These are phyloP conservation scores for Saccharomyces hybrid DNA, from an alignment of 1,139 yeast species.

Conservation along the genomic window DNA sequence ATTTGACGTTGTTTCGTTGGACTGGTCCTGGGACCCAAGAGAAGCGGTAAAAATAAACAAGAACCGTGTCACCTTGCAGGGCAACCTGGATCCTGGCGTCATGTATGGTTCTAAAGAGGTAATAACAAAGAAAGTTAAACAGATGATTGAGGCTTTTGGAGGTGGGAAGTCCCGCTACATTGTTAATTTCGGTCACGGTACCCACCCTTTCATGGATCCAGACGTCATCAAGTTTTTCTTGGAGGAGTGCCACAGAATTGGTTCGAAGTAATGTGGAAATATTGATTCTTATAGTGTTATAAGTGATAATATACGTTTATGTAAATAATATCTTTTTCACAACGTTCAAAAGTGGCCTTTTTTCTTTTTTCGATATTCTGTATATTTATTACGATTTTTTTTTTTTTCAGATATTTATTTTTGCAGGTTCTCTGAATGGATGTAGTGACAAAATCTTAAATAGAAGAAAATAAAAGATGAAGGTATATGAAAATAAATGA, in stretches of 20 bases:
- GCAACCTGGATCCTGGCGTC: conserved; percentile 90
- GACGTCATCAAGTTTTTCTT: conserved; percentile 77
- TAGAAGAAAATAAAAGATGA: background rate
- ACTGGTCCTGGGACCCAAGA: conserved; percentile 82
- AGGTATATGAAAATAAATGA: background rate
- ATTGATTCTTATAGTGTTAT: background rate
- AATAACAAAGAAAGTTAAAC: conserved; percentile 72
- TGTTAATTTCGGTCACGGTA: conserved; percentile 94
- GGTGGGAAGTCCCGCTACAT: conserved; percentile 89
- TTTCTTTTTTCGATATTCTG: background rate
- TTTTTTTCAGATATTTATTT: background rate
- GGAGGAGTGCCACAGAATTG: conserved; percentile 79
- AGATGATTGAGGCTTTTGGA: conserved; percentile 83
- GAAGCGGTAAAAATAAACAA: conserved; percentile 74
- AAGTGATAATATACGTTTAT: background rate
- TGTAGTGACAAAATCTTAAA: background rate
- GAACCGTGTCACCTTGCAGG: conserved; percentile 83
- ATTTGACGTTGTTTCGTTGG: conserved; percentile 80
- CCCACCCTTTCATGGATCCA: conserved; percentile 95
- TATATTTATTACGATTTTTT: no score
- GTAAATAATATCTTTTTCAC: background rate
- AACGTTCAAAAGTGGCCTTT: background rate
- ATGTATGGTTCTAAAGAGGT: conserved; percentile 83
- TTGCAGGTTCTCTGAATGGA: background rate
- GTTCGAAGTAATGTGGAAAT: conserved; percentile 29